These are phyloP conservation scores for Linanthus parryae DNA, from an alignment of 148 eudicot species.

Conservation along the genomic window DNA sequence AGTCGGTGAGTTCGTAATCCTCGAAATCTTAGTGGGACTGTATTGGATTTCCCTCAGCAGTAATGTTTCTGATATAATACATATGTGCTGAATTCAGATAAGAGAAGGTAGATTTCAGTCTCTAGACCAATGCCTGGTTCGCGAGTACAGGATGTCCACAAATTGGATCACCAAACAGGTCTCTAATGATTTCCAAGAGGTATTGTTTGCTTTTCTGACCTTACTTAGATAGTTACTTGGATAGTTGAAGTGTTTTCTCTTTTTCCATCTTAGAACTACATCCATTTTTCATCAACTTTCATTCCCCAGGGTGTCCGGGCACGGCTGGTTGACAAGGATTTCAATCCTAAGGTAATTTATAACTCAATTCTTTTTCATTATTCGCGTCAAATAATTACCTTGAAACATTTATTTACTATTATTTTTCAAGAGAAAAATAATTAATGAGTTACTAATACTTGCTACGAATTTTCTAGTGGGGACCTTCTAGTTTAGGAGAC, in stretches of 20 bases:
- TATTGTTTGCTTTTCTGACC: too few relatives aligned
- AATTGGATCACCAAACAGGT: conserved; percentile 59
- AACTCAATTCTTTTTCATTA: not conserved
- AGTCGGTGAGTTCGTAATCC: conserved; percentile 59
- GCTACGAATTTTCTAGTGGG: conserved; percentile 58
- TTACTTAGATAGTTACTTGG: too few relatives aligned
- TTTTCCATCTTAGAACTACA: conserved; percentile 1
- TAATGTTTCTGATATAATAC: conserved; percentile 10
- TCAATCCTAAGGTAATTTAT: conserved; percentile 92
- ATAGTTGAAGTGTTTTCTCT: too few relatives aligned
- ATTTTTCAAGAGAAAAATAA: not conserved
- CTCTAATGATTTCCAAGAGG: conserved; percentile 70
- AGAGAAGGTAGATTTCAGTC: conserved; percentile 86
- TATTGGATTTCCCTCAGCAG: not conserved
- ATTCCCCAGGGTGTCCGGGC: conserved; percentile 72
- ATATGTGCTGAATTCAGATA: conserved; percentile 36
- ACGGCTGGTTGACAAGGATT: conserved; percentile 71
- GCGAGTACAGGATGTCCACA: conserved; percentile 82
- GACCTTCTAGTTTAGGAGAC: conserved; percentile 59
- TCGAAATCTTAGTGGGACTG: not conserved
- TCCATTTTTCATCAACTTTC: conserved; percentile 2
- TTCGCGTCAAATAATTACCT: not conserved
- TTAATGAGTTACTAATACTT: not conserved
- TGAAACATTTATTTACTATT: too few relatives aligned
- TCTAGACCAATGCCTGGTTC: conserved; percentile 69